These are phyloP conservation scores for Elongisporangium anandrum DNA, from an alignment of 352 stramenopile species.

Conservation along the genomic window DNA sequence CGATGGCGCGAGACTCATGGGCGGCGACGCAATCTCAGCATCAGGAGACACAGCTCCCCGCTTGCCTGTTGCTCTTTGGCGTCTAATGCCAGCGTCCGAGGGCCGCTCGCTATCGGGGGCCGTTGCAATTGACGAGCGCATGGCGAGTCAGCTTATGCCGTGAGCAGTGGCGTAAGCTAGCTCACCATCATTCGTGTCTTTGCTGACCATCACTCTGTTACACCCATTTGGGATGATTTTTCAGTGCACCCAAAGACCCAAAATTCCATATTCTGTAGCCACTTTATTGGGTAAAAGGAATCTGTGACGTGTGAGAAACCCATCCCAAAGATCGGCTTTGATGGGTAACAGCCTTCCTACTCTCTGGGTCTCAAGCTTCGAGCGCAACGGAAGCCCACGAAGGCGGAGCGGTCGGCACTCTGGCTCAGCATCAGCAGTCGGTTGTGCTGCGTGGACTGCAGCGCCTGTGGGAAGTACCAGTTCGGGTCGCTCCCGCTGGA, in stretches of 20 bases:
- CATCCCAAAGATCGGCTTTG: not conserved
- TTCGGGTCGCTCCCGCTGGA: slow-evolving; percentile 71
- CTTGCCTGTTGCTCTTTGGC: not conserved
- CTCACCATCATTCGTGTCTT: no score
- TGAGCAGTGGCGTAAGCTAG: no score
- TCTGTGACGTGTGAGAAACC: not conserved
- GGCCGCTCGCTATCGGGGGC: no score
- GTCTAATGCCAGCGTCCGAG: no score
- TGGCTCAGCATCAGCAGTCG: slow-evolving; percentile 70
- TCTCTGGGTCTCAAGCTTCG: slow-evolving; percentile 14
- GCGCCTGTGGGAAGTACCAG: slow-evolving; percentile 83
- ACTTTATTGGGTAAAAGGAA: not conserved
- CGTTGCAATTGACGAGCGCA: not conserved
- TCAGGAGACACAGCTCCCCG: not conserved
- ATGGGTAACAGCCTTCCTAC: not conserved
- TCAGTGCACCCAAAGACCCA: not conserved
- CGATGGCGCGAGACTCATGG: not conserved
- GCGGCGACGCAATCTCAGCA: not conserved
- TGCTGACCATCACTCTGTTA: not conserved
- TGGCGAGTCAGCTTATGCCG: not conserved
- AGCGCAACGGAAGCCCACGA: slow-evolving; percentile 75
- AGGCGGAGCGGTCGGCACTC: slow-evolving; percentile 66
- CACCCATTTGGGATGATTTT: not conserved
- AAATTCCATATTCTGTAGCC: not conserved
- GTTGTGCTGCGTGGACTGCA: slow-evolving; percentile 62